Percentiles rank a stretch among this genome's conserved stretches.
phyloP scores from a whole-genome alignment of 1,139 yeast genomes.

The Hemisphaericaspora xylofermentans region DNA sequence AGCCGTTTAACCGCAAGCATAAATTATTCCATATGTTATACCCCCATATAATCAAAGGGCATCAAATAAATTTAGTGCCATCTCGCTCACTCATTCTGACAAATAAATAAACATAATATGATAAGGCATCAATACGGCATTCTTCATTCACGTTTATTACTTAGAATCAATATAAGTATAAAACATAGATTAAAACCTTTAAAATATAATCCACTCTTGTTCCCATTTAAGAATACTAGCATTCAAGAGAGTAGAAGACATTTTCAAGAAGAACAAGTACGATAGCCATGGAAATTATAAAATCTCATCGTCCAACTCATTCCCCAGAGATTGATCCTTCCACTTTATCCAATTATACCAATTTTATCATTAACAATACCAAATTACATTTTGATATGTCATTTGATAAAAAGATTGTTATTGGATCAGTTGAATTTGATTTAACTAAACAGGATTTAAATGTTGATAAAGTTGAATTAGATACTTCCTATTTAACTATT shows the following conservation, averaged over 20 bases:
- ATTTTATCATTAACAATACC: slow-evolving; percentile 42
- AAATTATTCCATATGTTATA: not conserved
- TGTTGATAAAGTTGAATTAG: slow-evolving; percentile 40
- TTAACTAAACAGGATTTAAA: slow-evolving; percentile 25
- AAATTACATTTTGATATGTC: slow-evolving; percentile 51
- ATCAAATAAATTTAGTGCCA: not conserved
- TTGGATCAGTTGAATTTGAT: slow-evolving; percentile 56
- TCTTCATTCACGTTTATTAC: no score
- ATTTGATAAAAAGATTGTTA: slow-evolving; percentile 52
- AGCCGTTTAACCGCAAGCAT: no score
- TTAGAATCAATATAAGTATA: no score
- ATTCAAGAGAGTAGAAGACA: not conserved
- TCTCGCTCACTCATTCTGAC: not conserved
- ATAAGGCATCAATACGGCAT: not conserved
- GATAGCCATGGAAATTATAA: slow-evolving; percentile 11
- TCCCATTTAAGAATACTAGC: no score
- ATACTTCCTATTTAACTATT: slow-evolving; percentile 64
- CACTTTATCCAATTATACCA: slow-evolving; percentile 39
- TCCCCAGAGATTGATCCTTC: slow-evolving; percentile 56
- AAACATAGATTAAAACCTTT: no score
- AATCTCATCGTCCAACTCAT: slow-evolving; percentile 30
- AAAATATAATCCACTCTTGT: not conserved
- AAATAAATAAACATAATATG: not conserved
- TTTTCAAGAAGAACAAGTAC: not conserved
- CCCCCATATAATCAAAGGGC: not conserved